A percentile compares a stretch with the other conserved stretches of the same genome.
phyloP scores from a whole-genome alignment of 2,329 filamentous ascomycete genomes.

The Fusarium aywerte region DNA sequence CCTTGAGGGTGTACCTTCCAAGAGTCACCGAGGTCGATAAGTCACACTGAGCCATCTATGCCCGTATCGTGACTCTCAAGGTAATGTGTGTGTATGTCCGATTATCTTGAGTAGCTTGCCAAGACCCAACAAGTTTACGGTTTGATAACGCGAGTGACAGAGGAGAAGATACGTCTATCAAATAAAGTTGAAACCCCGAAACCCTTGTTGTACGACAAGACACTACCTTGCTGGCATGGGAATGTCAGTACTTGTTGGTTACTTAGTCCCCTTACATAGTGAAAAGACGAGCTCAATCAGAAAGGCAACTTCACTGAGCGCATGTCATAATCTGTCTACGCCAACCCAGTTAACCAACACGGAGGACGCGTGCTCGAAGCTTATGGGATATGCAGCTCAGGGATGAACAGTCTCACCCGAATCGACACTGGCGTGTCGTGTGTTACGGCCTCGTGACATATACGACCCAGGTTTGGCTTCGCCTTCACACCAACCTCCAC shows the following conservation, averaged over 20 bases:
- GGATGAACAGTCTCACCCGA: background rate
- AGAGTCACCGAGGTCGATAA: background rate
- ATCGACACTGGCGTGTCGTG: background rate
- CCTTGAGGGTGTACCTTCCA: background rate
- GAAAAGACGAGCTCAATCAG: background rate
- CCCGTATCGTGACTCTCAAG: background rate
- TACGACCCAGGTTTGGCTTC: background rate
- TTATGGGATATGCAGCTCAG: background rate
- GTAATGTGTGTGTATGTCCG: background rate
- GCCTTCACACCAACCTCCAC: constrained; percentile 1
- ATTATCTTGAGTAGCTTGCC: background rate
- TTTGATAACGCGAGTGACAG: background rate
- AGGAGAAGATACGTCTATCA: background rate
- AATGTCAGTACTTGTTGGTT: too few species aligned
- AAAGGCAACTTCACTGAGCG: background rate
- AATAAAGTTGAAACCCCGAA: background rate
- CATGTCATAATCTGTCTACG: background rate
- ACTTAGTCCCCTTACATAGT: background rate
- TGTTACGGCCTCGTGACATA: constrained; percentile 2
- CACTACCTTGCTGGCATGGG: background rate
- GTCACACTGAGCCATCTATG: background rate
- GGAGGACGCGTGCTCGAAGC: background rate
- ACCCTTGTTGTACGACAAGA: background rate
- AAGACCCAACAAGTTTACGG: background rate
- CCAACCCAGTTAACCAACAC: background rate